A percentile compares a stretch with the other conserved stretches of the same genome.
phyloP scores from a whole-genome alignment of 2,329 filamentous ascomycete genomes.

The Fusarium euwallaceae region DNA sequence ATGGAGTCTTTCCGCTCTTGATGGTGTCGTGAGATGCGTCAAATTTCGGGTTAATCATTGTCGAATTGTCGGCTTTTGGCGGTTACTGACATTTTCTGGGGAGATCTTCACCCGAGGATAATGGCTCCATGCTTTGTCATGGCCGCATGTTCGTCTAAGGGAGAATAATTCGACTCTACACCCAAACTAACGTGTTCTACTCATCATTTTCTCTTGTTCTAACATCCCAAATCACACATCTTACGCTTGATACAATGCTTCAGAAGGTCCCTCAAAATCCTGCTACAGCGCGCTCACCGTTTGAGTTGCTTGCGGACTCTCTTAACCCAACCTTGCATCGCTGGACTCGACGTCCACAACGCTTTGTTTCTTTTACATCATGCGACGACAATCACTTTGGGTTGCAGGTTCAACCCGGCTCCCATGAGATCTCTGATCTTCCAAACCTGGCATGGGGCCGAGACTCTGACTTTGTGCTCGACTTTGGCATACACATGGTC shows the following conservation, averaged over 20 bases:
- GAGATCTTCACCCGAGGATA: not conserved
- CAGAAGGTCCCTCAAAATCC: not conserved
- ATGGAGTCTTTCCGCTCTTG: not conserved
- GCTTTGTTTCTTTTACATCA: not conserved
- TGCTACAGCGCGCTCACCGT: not conserved
- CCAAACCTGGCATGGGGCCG: not conserved
- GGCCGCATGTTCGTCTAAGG: not conserved
- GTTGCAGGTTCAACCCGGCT: not conserved
- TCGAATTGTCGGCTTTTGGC: not conserved
- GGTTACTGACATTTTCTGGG: not conserved
- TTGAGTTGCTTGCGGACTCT: not conserved
- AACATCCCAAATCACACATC: not conserved
- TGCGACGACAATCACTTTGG: not conserved
- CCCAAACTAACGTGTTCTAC: not conserved
- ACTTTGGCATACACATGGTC: conserved; percentile 1
- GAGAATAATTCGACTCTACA: not conserved
- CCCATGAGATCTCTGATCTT: not conserved
- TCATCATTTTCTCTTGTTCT: not conserved
- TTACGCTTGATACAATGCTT: not conserved
- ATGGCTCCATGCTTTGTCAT: not conserved
- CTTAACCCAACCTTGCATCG: not conserved
- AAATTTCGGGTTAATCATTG: not conserved
- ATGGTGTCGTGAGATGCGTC: not conserved
- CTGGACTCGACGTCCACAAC: not conserved
- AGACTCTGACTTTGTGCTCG: not conserved